Evolutionary conservation across 2,329 filamentous ascomycete genomes (phyloP).

Genomic region (Aspergillus flavus): DNA sequence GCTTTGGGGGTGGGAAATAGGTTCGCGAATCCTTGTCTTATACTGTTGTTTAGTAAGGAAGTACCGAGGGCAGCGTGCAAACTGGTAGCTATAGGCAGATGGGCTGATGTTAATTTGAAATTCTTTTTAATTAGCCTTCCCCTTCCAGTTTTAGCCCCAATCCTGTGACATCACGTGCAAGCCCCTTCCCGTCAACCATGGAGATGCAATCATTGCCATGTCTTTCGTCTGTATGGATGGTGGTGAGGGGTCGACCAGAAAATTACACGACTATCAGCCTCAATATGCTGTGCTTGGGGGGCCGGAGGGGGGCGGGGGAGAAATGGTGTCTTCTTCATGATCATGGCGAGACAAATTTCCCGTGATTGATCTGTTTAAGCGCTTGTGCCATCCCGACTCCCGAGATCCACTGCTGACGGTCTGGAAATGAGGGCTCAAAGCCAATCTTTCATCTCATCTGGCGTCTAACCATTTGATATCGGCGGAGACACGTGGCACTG

Average conservation of each 20-base stretch:
- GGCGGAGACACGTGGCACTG: conserved; percentile 22
- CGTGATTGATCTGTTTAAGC: conserved; percentile 12
- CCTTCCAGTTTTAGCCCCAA: conserved; percentile 7
- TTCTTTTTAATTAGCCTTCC: not conserved
- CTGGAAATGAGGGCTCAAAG: conserved; percentile 5
- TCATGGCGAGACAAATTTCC: not conserved
- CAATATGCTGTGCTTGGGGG: not conserved
- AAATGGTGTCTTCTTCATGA: not conserved
- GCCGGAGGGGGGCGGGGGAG: not conserved
- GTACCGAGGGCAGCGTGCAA: not conserved
- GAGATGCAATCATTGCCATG: not conserved
- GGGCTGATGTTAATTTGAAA: conserved; percentile 3
- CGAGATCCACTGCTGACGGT: conserved; percentile 12
- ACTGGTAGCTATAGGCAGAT: not conserved
- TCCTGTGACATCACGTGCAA: conserved; percentile 17
- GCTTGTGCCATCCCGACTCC: conserved; percentile 14
- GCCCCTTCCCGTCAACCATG: not conserved
- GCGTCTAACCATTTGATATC: conserved; percentile 20
- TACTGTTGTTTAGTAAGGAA: not conserved
- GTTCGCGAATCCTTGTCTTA: not conserved
- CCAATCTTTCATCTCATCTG: conserved; percentile 13
- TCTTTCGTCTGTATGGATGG: not conserved
- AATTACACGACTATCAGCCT: not conserved
- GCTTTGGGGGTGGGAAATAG: not conserved
- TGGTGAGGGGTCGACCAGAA: not conserved